Conservation (phyloP, 2,329 filamentous ascomycete genomes). For the Diplodia scrobiculata region DNA sequence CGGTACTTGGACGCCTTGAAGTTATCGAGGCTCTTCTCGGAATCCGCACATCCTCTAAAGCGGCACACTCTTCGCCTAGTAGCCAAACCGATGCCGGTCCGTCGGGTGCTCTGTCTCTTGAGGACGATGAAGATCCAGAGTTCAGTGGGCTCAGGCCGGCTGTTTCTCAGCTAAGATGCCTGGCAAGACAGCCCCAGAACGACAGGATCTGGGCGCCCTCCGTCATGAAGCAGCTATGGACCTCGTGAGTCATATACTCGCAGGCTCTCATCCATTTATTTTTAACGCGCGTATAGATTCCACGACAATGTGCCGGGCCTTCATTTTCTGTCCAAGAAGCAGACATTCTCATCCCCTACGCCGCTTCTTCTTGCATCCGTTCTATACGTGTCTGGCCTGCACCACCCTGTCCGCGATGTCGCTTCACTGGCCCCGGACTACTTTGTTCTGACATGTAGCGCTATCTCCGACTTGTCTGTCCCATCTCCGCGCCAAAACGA, state of each 20-base stretch:
- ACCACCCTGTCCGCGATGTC: slow-evolving; percentile 42
- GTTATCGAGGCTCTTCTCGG: slow-evolving; percentile 32
- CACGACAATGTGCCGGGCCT: slow-evolving; percentile 51
- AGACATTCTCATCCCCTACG: slow-evolving; percentile 49
- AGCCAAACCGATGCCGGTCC: slow-evolving; percentile 30
- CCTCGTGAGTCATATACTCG: slow-evolving; percentile 35
- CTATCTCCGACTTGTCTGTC: slow-evolving; percentile 48
- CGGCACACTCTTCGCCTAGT: slow-evolving; percentile 11
- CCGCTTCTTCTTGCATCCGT: slow-evolving; percentile 51
- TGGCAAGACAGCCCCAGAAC: slow-evolving; percentile 34
- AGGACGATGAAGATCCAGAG: slow-evolving; percentile 32
- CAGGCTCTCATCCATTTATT: not conserved
- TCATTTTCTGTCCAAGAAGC: slow-evolving; percentile 51
- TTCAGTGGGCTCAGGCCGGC: slow-evolving; percentile 39
- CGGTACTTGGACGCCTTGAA: slow-evolving; percentile 29
- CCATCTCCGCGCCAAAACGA: slow-evolving; percentile 36
- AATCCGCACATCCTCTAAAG: slow-evolving; percentile 29
- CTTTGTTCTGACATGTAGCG: slow-evolving; percentile 45
- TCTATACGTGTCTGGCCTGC: slow-evolving; percentile 46
- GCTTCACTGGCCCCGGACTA: slow-evolving; percentile 46
- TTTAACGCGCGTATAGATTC: slow-evolving; percentile 40
- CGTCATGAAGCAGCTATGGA: slow-evolving; percentile 44
- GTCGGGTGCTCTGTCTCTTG: slow-evolving; percentile 30
- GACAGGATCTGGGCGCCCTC: slow-evolving; percentile 40
- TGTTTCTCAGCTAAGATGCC: slow-evolving; percentile 37